Evolutionary conservation across 805 yeast species (phyloP), one percentile per base, ranked within the genome.

Genomic region (Ascoidea rubescens): DNA sequence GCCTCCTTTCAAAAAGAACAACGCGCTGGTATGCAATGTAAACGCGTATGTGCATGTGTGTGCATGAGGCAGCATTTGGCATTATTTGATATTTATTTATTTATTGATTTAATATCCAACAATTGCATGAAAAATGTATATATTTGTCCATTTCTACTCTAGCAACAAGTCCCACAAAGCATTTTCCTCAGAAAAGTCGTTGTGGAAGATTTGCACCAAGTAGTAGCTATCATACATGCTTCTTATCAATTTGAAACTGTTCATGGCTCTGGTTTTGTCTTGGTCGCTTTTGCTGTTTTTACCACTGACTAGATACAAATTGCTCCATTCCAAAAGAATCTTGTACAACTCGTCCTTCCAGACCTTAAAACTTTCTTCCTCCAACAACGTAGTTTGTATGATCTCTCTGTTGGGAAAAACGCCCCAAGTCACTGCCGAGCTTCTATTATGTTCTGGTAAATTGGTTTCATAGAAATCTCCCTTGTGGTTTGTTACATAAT

Each of bases 401-500:
- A 89, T 82, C 62, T 88, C 96, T 57, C 89, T 79, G 65, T 83
- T 83, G 5, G 95, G 95, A 74, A 93, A 91, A 2, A 86, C 96
- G 56, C 98, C 99, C 99, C 99, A 93, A 1, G 99, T 93, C 6
- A 93, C 95, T 31, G 93, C 96, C 57, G 82, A 84, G 47, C 88
- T 81, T 42, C 78, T 63, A 21, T 68, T 67, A 14, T 68, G 72
- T 1, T 70, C 63, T 1, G 72, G 71, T 61, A 83, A 67, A 59
- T 84, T 88, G 2, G 93, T 77, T 32, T 72, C 70, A 56, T 87
- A 80, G 7, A 66, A 16, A 14, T 46, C 10, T 45, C 50, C 16
- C 16, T 44, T 16, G 43, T 42, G 5, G 10, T 43, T 17, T 14
- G 8, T 48, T n/a, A 8, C 47, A 16, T 21, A 21, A n/a, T 14